These are phyloP conservation scores for Fusarium sublunatum DNA, from an alignment of 2,329 filamentous ascomycete genomes.

Conservation along the genomic window DNA sequence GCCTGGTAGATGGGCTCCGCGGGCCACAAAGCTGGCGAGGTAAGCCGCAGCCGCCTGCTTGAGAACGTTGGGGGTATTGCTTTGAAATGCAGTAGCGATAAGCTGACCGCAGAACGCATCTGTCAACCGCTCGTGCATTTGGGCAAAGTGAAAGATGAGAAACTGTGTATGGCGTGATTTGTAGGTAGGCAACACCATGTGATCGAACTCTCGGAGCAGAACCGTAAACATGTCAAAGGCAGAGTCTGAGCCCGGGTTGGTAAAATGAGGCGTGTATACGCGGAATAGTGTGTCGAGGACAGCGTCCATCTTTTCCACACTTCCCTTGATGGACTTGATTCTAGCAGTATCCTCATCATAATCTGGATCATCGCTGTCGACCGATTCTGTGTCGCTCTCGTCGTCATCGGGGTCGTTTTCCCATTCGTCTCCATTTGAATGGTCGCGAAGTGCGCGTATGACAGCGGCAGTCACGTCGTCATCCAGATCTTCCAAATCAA, in stretches of 20 bases:
- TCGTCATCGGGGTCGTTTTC: slow-evolving; percentile 67
- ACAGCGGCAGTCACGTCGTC: slow-evolving; percentile 85
- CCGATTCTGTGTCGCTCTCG: slow-evolving; percentile 76
- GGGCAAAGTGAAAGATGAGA: slow-evolving; percentile 93
- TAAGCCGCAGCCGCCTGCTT: slow-evolving; percentile 91
- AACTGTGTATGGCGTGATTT: slow-evolving; percentile 95
- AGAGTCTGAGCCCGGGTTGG: slow-evolving; percentile 72
- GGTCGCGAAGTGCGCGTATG: slow-evolving; percentile 60
- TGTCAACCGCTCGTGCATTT: slow-evolving; percentile 80
- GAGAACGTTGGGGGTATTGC: slow-evolving; percentile 75
- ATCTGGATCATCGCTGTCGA: slow-evolving; percentile 75
- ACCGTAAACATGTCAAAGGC: slow-evolving; percentile 81
- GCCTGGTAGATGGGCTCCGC: slow-evolving; percentile 83
- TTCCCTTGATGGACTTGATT: slow-evolving; percentile 79
- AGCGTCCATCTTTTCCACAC: slow-evolving; percentile 90
- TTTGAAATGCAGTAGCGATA: slow-evolving; percentile 61
- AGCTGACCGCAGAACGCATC: slow-evolving; percentile 86
- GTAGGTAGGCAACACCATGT: slow-evolving; percentile 89
- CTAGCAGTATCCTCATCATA: slow-evolving; percentile 71
- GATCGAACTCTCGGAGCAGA: slow-evolving; percentile 85
- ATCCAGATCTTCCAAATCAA: slow-evolving; percentile 91
- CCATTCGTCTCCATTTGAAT: slow-evolving; percentile 47
- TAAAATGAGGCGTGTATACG: slow-evolving; percentile 80
- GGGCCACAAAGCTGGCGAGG: slow-evolving; percentile 91
- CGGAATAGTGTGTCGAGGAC: slow-evolving; percentile 90